Percentiles rank a stretch among this genome's conserved stretches.
Conservation (phyloP, 2,329 filamentous ascomycete species). For the Mollisiaceae sp. region DNA sequence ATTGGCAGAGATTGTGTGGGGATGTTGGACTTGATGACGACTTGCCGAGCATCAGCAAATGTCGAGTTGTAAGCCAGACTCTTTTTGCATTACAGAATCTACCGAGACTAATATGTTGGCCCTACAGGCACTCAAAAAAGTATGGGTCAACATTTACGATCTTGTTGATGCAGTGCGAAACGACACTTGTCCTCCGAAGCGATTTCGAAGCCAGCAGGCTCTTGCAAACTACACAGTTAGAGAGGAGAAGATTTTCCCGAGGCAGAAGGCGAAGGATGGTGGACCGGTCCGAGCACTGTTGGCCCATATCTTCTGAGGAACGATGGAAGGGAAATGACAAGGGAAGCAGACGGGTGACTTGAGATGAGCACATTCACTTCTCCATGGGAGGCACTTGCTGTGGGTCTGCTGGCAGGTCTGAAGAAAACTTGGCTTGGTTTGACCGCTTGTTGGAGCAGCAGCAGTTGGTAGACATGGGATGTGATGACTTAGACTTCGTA, state of each 20-base stretch:
- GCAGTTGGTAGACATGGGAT: no score
- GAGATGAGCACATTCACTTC: no score
- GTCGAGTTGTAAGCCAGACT: constrained; percentile 46
- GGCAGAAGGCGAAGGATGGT: constrained; percentile 47
- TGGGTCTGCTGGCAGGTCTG: no score
- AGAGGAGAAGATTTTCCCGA: constrained; percentile 52
- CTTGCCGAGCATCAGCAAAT: constrained; percentile 51
- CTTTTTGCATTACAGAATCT: no score
- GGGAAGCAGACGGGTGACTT: background rate
- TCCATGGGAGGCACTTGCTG: background rate
- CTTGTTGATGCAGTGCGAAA: constrained; percentile 48
- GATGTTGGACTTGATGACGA: constrained; percentile 49
- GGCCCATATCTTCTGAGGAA: constrained; percentile 38
- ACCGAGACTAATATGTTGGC: background rate
- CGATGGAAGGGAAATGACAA: background rate
- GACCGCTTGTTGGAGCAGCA: no score
- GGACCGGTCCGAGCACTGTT: constrained; percentile 49
- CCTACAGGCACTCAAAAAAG: constrained; percentile 46
- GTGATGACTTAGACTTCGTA: no score
- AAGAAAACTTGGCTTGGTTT: no score
- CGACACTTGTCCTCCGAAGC: constrained; percentile 35
- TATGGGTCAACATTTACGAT: constrained; percentile 57
- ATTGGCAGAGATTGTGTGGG: constrained; percentile 52
- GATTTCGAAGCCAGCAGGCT: constrained; percentile 43
- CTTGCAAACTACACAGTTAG: constrained; percentile 47